Base-by-base conservation (phyloP, 2,329 filamentous ascomycete species). In the Paraphoma sp. region DNA sequence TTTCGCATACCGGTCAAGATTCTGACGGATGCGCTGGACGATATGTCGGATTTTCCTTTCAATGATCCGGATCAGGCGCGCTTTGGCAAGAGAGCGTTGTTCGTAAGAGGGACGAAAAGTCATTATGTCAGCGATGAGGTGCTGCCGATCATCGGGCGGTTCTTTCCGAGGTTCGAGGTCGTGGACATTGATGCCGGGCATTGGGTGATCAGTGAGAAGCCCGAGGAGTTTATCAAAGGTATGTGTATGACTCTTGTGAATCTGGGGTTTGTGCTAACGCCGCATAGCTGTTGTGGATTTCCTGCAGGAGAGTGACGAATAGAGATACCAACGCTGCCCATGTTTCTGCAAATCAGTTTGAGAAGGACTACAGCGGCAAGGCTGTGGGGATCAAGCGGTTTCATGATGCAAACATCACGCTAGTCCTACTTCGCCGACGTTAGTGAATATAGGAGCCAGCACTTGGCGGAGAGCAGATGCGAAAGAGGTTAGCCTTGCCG, bases 11-110 rank as follows among this genome's bases (percentile, higher is more conserved):
- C 95, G 0, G 80, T 99, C 10, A 82, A 84, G 45, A 87, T 86
- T 3, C 80, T 99, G 0, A 88, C 83, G 4, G 81, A 83, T 46
- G 83, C 87, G 0, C 80, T 99, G 41, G 85, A 87, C 64, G 82
- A 91, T 62, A 86, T 98, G 80, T 92, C 91, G 1, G 92, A 96
- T 66, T 99, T 99, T 70, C 94, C 95, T 0, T 97, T 89, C 80
- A 89, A 85, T 63, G 83, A 92, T 67, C 88, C 93, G 0, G 83
- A 85, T n/a, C 77, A 83, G 60, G 79, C 81, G 33, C 83, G 88
- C 28, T 98, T 91, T 71, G 83, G 87, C 65, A 93, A 92, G 60
- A 91, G 88, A 0, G 89, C 92, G 12, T 81, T 98, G 18, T 92
- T 98, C 64, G 84, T 98, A 6, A 64, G 92, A 51, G 92, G 92